Base-by-base conservation (phyloP, 2,329 filamentous ascomycete genomes). In the Colletotrichum horii region DNA sequence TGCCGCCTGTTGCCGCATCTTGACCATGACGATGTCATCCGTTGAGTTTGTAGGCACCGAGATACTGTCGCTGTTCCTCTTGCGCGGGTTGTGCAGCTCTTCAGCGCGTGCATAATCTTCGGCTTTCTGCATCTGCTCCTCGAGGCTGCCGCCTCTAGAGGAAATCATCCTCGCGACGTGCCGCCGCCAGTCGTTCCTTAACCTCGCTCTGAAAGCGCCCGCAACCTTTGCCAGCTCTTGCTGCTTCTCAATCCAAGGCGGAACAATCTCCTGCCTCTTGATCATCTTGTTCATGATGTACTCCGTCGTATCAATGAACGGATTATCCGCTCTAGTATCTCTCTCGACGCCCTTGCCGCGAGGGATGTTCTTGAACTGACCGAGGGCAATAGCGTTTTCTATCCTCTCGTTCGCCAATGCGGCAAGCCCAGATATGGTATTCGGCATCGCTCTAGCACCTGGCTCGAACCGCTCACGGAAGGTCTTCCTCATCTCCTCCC, bases 251-350 rank as follows among this genome's bases (percentile, higher is more conserved):
- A 99, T 98, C 97, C 97, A 99, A 0, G 96, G 96, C 1, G 97
- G 97, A 1, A 98, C 95, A 75, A 98, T 95, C 24, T 98, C 96
- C 84, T 99, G 97, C 74, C 94, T 94, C 85, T 98, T 95, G 77
- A 99, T 98, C 87, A 98, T 98, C 85, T 97, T 97, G 85, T 99
- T 98, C 94, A 98, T 94, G 80, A 98, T 95, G 83, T 98, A 98
- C 84, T 98, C 96, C 0, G 97, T 98, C 1, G 96, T 98, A 81
- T 98, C 95, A 73, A 98, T 92, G 81, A 98, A 98, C 0, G 97
- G 96, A 79, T 94, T 97, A 79, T 93, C 94, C 1, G 95, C 94
- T 78, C 95, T 93, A 66, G 94, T 87, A 79, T 98, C 96, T n/a
- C 94, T 87, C 83, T 96, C 91, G n/a, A 96, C 89, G 8, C 92